Conservation (phyloP, 2,329 filamentous ascomycete genomes). For the Gaeumannomyces tritici region DNA sequence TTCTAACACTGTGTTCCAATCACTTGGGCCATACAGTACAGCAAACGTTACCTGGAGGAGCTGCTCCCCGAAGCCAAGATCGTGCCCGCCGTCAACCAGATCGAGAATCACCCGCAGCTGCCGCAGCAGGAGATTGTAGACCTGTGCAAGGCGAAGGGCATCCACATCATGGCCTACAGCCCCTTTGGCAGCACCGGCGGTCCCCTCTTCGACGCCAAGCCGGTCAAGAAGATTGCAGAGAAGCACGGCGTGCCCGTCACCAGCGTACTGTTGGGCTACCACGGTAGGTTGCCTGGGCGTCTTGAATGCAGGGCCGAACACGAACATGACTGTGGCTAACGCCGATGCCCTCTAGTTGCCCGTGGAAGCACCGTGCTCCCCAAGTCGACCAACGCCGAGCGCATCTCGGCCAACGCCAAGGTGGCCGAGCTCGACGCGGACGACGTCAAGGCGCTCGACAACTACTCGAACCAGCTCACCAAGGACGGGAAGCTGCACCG, state of each 20-base stretch:
- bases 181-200: slow-evolving; percentile 56
- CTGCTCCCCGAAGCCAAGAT: slow-evolving; percentile 41
- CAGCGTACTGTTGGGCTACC: slow-evolving; percentile 61
- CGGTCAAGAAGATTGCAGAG: slow-evolving; percentile 53
- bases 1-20: background rate
- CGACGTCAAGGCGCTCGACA: slow-evolving; percentile 49
- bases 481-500: slow-evolving; percentile 43
- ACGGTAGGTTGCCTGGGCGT: slow-evolving; percentile 39
- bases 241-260: slow-evolving; percentile 52
- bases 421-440: slow-evolving; percentile 53
- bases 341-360: slow-evolving; percentile 37
- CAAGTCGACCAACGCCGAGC: slow-evolving; percentile 59
- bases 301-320: background rate
- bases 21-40: slow-evolving; percentile 31
- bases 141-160: slow-evolving; percentile 56
- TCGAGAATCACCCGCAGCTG: slow-evolving; percentile 63
- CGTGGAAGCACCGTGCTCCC: slow-evolving; percentile 62
- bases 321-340: background rate
- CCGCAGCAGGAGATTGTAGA: slow-evolving; percentile 65
- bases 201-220: slow-evolving; percentile 53
- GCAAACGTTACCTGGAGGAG: slow-evolving; percentile 43
- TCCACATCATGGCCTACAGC: slow-evolving; percentile 64
- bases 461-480: slow-evolving; percentile 41
- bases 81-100: slow-evolving; percentile 60
- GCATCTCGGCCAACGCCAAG: slow-evolving; percentile 62